Conservation (phyloP, 306 rosid species). For the Dryas alaskensis region DNA sequence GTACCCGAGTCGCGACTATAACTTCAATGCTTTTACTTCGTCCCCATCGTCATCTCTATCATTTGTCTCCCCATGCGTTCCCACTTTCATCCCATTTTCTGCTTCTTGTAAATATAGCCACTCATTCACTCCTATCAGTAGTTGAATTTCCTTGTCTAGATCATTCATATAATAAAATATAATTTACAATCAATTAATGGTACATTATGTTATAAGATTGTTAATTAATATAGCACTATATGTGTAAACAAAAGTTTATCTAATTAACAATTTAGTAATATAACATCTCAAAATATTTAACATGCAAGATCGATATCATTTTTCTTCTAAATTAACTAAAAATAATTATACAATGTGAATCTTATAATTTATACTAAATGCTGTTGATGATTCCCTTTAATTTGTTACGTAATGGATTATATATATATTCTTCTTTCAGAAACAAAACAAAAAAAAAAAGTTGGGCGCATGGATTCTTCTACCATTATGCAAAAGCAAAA, state of each 20-base stretch:
- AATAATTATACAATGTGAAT: not conserved
- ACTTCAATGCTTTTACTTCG: slow-evolving; percentile 35
- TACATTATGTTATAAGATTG: too few relatives aligned
- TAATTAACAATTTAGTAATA: too few relatives aligned
- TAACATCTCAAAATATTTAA: too few relatives aligned
- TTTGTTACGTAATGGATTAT: not conserved
- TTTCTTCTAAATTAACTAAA: too few relatives aligned
- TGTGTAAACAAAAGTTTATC: too few relatives aligned
- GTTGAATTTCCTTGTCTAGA: not conserved
- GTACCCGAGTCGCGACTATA: slow-evolving; percentile 37
- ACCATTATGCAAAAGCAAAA: slow-evolving; percentile 4
- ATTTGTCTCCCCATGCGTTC: slow-evolving; percentile 2
- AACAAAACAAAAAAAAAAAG: not conserved
- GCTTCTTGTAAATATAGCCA: slow-evolving; percentile 4
- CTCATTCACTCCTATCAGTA: not conserved
- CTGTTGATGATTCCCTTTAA: not conserved
- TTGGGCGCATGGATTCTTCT: slow-evolving; percentile 14
- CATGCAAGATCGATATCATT: too few relatives aligned
- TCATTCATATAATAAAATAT: too few relatives aligned
- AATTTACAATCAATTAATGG: too few relatives aligned
- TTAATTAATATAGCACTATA: too few relatives aligned
- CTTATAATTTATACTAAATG: not conserved
- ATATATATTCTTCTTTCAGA: not conserved
- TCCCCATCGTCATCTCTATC: slow-evolving; percentile 26
- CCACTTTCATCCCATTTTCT: not conserved